Percentiles rank a stretch among this genome's conserved stretches.
Conservation (phyloP, 2,329 filamentous ascomycete genomes). For the Sporothrix variecibatus region DNA sequence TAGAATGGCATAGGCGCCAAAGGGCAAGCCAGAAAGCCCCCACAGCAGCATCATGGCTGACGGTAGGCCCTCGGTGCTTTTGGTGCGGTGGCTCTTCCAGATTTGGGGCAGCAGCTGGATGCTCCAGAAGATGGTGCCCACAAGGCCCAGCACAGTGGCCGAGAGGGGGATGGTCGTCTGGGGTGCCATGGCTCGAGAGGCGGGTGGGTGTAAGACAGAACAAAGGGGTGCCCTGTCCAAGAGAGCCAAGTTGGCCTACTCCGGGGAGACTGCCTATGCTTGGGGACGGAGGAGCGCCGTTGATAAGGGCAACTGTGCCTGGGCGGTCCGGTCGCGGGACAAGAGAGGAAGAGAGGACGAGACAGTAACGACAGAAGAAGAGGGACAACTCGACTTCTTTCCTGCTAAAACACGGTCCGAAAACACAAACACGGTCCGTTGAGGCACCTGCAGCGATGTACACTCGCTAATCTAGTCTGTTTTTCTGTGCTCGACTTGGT, state of each 20-base stretch:
- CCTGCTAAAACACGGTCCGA: neutral
- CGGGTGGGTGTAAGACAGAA: neutral
- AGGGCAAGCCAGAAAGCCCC: neutral
- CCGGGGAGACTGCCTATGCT: neutral
- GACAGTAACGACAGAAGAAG: neutral
- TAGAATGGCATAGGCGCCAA: neutral
- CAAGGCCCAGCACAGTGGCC: neutral
- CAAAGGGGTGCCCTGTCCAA: neutral
- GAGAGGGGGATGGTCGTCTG: neutral
- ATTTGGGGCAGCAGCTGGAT: neutral
- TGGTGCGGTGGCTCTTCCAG: slow-evolving; percentile 1
- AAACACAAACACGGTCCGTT: neutral
- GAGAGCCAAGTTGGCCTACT: neutral
- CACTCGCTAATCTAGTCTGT: too few species aligned
- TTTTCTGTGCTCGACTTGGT: too few species aligned
- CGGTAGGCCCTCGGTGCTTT: neutral
- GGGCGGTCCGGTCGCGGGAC: neutral
- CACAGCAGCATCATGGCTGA: neutral
- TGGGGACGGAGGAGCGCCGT: neutral
- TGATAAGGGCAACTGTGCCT: neutral
- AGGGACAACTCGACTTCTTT: neutral
- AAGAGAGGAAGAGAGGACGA: neutral
- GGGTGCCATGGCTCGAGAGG: neutral
- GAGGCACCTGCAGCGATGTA: too few species aligned
- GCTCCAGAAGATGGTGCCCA: neutral